A percentile compares a stretch with the other conserved stretches of the same genome.
phyloP scores from a whole-genome alignment of 2,329 filamentous ascomycete genomes.

The Neonectria coccinea region DNA sequence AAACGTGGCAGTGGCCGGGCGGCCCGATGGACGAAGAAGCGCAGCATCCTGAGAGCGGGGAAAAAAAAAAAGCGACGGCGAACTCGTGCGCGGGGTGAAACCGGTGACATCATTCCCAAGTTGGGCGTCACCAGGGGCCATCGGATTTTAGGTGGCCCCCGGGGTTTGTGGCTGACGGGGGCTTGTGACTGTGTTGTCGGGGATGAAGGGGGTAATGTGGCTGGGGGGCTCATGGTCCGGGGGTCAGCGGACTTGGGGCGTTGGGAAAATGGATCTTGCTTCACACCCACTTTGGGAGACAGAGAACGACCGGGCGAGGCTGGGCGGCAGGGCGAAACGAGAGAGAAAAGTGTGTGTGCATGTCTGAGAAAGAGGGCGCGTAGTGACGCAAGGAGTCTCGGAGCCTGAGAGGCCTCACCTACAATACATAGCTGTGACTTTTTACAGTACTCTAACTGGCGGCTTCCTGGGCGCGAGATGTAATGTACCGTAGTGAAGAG shows the following conservation, averaged over 20 bases:
- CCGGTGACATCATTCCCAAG: conserved; percentile 19
- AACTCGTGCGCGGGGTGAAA: conserved; percentile 13
- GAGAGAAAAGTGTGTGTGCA: background rate
- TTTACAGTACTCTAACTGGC: background rate
- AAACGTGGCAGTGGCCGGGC: conserved; percentile 9
- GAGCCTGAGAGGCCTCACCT: conserved; percentile 25
- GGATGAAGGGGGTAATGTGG: conserved; percentile 17
- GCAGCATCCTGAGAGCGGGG: conserved; percentile 7
- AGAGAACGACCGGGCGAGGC: background rate
- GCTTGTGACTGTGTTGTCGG: conserved; percentile 22
- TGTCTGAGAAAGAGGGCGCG: background rate
- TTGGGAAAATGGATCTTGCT: conserved; percentile 1
- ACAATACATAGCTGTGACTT: conserved; percentile 7
- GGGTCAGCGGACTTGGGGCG: conserved; percentile 6
- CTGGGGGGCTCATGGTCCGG: conserved; percentile 17
- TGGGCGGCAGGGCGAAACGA: background rate
- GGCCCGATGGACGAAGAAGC: conserved; percentile 4
- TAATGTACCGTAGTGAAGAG: background rate
- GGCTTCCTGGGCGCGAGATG: too few relatives aligned
- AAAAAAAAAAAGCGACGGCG: conserved; percentile 2
- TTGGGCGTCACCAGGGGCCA: conserved; percentile 19
- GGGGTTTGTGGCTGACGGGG: conserved; percentile 23
- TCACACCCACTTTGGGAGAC: background rate
- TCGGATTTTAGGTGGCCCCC: background rate
- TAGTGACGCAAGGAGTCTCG: conserved; percentile 1